Evolutionary conservation across 305 asterid species (phyloP).

Genomic region (Solanum hybrid): DNA sequence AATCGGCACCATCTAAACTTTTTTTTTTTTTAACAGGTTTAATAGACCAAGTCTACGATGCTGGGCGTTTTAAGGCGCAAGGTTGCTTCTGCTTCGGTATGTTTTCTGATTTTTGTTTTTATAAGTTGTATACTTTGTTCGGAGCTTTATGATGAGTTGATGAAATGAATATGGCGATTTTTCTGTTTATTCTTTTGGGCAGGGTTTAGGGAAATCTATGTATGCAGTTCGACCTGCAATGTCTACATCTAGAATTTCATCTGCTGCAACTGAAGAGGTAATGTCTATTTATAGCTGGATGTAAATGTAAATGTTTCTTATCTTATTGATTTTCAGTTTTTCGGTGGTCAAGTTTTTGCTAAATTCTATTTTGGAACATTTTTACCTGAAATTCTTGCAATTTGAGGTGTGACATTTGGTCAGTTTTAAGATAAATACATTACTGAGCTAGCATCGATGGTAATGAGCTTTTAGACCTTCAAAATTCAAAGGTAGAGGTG

Average conservation of each 20-base stretch:
- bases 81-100: constrained; percentile 8
- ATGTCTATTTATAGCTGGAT: not conserved
- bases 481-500: too few relatives aligned
- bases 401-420: not conserved
- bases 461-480: too few relatives aligned
- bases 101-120: not conserved
- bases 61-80: constrained; percentile 14
- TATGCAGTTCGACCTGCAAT: not conserved
- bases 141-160: not conserved
- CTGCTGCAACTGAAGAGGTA: not conserved
- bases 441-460: not conserved
- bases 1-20: not conserved
- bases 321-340: not conserved
- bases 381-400: not conserved
- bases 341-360: not conserved
- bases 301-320: not conserved
- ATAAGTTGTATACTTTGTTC: not conserved
- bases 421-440: not conserved
- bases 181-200: not conserved
- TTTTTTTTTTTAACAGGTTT: not conserved
- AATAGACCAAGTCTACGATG: not conserved
- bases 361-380: not conserved
- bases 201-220: not conserved
- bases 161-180: not conserved
- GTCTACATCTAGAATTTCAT: not conserved